phyloP scores from a whole-genome alignment of 805 yeast species.

The Lipomyces sp. region DNA sequence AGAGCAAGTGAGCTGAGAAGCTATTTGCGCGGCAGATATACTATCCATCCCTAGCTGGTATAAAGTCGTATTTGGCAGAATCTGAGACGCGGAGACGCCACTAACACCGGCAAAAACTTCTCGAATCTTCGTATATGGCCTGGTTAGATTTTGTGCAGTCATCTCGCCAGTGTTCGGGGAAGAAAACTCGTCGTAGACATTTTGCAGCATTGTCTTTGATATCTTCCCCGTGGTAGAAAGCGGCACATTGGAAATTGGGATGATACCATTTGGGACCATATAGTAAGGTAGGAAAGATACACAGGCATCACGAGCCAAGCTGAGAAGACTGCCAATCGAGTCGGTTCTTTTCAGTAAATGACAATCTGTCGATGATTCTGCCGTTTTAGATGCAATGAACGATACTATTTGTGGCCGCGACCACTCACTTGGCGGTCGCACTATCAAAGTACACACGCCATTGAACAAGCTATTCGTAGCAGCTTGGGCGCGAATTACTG shows the following conservation, averaged over 20 bases:
- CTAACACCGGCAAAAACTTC: constrained; percentile 19
- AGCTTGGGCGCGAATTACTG: constrained; percentile 19
- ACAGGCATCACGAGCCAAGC: constrained; percentile 20
- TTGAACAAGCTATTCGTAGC: neutral
- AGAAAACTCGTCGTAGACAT: constrained; percentile 5
- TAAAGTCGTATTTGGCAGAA: constrained; percentile 21
- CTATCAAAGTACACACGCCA: constrained; percentile 20
- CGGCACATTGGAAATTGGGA: constrained; percentile 33
- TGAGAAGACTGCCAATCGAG: neutral
- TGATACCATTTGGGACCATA: constrained; percentile 36
- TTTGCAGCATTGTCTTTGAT: constrained; percentile 10
- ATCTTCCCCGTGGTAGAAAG: constrained; percentile 38
- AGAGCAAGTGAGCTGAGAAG: constrained; percentile 12
- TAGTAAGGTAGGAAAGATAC: constrained; percentile 33
- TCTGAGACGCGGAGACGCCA: constrained; percentile 11
- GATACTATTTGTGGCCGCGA: constrained; percentile 28
- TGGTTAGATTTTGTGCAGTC: constrained; percentile 9
- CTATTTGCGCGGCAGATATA: constrained; percentile 34
- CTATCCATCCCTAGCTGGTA: constrained; percentile 40
- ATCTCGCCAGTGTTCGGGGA: neutral
- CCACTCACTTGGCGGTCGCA: neutral
- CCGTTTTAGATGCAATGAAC: constrained; percentile 19
- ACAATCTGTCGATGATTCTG: neutral
- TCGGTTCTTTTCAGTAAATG: neutral
- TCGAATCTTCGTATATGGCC: constrained; percentile 10